Evolutionary conservation across 805 yeast genomes (phyloP).

Genomic region (Myxozyma melibiosi): DNA sequence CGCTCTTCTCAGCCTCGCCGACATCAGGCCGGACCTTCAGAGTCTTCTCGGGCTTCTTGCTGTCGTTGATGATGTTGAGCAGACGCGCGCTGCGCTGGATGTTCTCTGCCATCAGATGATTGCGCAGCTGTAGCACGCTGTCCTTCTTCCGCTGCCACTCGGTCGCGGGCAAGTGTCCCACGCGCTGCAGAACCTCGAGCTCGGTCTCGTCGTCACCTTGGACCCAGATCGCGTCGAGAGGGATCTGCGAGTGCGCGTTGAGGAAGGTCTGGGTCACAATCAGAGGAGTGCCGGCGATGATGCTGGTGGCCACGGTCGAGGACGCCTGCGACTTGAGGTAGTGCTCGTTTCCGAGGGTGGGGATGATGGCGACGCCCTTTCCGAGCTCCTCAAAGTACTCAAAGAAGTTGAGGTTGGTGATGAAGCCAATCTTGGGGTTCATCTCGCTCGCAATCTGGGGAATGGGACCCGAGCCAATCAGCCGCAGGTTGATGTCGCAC

Average conservation of each 20-base stretch:
- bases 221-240: slow-evolving; percentile 27
- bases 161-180: slow-evolving; percentile 26
- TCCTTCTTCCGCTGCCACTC: slow-evolving; percentile 35
- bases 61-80: slow-evolving; percentile 8
- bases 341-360: slow-evolving; percentile 23
- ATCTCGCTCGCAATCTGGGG: slow-evolving; percentile 16
- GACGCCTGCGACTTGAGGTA: slow-evolving; percentile 28
- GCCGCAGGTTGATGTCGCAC: slow-evolving; percentile 20
- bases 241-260: slow-evolving; percentile 29
- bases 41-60: not conserved
- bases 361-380: slow-evolving; percentile 24
- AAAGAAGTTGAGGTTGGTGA: slow-evolving; percentile 18
- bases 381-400: slow-evolving; percentile 27
- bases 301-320: slow-evolving; percentile 27
- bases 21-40: not conserved
- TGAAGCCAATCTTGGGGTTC: slow-evolving; percentile 11
- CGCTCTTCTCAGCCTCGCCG: not conserved
- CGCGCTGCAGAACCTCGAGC: slow-evolving; percentile 36
- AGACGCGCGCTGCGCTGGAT: slow-evolving; percentile 9
- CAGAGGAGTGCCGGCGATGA: slow-evolving; percentile 30
- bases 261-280: slow-evolving; percentile 19
- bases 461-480: slow-evolving; percentile 29
- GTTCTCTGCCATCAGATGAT: slow-evolving; percentile 27
- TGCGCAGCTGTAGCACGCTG: slow-evolving; percentile 20
- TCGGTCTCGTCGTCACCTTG: slow-evolving; percentile 28